These are phyloP conservation scores for Dactylonectria macrodidyma DNA, from an alignment of 2,329 filamentous ascomycete genomes.

Conservation along the genomic window DNA sequence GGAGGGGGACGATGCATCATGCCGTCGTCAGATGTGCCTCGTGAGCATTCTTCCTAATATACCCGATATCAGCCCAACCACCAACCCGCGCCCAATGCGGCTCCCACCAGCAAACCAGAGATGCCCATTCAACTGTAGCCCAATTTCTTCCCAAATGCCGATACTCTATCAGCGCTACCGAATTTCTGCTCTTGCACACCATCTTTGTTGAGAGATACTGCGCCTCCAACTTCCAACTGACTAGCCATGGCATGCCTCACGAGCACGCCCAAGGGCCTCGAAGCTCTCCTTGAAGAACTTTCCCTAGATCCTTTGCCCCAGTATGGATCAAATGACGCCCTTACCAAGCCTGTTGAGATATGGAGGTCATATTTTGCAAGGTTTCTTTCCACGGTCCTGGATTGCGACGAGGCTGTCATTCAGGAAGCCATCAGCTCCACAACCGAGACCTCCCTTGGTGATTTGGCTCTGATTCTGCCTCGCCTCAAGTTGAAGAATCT, in stretches of 20 bases:
- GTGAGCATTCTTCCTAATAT: slow-evolving; percentile 7
- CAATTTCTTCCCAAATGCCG: background rate
- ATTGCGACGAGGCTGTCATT: slow-evolving; percentile 29
- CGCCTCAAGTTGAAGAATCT: slow-evolving; percentile 26
- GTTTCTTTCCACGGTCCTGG: slow-evolving; percentile 22
- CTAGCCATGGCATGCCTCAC: slow-evolving; percentile 21
- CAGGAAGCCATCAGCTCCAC: slow-evolving; percentile 34
- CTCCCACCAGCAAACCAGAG: slow-evolving; percentile 3
- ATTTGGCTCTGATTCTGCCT: slow-evolving; percentile 32
- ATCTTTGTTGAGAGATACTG: background rate
- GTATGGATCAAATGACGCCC: slow-evolving; percentile 17
- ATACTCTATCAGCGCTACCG: background rate
- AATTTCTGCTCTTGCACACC: background rate
- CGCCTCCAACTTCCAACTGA: background rate
- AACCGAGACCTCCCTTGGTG: slow-evolving; percentile 32
- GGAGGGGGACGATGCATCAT: background rate
- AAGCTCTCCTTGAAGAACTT: slow-evolving; percentile 22
- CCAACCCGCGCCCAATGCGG: slow-evolving; percentile 3
- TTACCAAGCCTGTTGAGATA: slow-evolving; percentile 35
- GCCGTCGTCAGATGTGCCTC: background rate
- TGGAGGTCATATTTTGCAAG: slow-evolving; percentile 28
- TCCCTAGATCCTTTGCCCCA: slow-evolving; percentile 29
- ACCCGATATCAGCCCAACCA: slow-evolving; percentile 25
- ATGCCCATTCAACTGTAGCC: background rate
- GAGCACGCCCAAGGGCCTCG: slow-evolving; percentile 21